Evolutionary conservation across 169 alveolate species (phyloP).

Genomic region (Cryptosporidium muris): DNA sequence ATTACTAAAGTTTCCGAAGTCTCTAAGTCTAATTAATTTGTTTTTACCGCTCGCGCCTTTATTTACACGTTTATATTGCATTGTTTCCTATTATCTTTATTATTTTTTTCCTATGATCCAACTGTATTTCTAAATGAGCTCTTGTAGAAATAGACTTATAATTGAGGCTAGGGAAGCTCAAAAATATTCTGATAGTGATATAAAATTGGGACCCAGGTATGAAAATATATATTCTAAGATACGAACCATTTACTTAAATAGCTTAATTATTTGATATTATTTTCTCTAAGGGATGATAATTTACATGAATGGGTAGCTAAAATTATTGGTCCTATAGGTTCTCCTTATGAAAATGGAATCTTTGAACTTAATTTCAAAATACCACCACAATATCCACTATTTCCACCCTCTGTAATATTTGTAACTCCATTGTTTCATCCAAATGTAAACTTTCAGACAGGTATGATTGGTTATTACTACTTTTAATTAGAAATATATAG

Average conservation of each 20-base stretch:
- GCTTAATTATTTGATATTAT: too few species aligned
- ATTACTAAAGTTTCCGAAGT: too few species aligned
- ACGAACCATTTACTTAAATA: background rate
- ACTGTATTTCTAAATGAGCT: constrained; percentile 15
- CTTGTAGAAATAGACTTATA: constrained; percentile 47
- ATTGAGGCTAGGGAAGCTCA: constrained; percentile 44
- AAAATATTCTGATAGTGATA: constrained; percentile 23
- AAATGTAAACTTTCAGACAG: constrained; percentile 93
- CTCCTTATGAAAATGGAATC: constrained; percentile 92
- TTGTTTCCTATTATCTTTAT: too few species aligned
- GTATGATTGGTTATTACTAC: constrained; percentile 70
- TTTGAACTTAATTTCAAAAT: constrained; percentile 88
- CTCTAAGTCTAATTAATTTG: too few species aligned
- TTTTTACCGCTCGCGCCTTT: too few species aligned
- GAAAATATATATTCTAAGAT: background rate
- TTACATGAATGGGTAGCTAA: constrained; percentile 88
- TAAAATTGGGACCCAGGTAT: constrained; percentile 45
- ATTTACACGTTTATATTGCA: too few species aligned
- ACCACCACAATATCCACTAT: constrained; percentile 90
- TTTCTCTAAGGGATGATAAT: constrained; percentile 77
- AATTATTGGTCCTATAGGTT: constrained; percentile 89
- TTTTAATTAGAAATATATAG: too few species aligned
- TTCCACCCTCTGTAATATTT: constrained; percentile 93
- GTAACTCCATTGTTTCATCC: constrained; percentile 95
- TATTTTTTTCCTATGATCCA: background rate